Evolutionary conservation across 108 stramenopile species (phyloP), one percentile per base, ranked within the genome.

Genomic region (Schizochytrium sp.): DNA sequence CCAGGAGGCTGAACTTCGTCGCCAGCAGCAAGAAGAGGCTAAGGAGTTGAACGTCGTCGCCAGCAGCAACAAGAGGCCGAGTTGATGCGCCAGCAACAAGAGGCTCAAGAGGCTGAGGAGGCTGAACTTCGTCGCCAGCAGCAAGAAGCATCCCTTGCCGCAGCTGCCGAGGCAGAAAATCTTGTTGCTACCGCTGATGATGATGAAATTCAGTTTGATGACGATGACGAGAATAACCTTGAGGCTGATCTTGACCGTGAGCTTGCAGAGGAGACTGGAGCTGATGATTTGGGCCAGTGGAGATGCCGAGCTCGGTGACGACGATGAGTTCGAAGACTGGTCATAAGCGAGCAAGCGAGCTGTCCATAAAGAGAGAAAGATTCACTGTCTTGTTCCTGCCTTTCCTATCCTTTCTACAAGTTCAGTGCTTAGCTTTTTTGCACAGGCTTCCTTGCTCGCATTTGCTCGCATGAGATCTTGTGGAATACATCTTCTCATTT

Each of bases 251-350:
- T 83, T 28, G 76, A 40, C 50, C 4, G 55, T n/a, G 72, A 72
- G 72, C 72, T 72, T 40, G 76, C 28, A 5, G 76, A 42, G 1
- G 64, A 69, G 28, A 28, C 28, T 28, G 28, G 28, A 28, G 28
- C 28, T 28, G 28, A 28, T 28, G 28, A 28, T 28, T 28, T 28
- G 28, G 28, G 28, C 28, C 28, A 28, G 28, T 28, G 28, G 28
- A 28, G 28, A 28, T n/a, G 19, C 59, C 59, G 59, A 60, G 59
- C 28, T 83, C 17, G 76, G 76, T n/a, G 76, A 40, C 53, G 76
- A 83, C 50, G 50, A 55, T 83, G 76, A 83, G 15, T 83, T 83
- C 28, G 76, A 83, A 40, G 76, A 83, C 76, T 83, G 76, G 76
- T 83, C 76, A 55, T 83, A 83, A 83, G 40, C 44, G 3, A 69